Evolutionary conservation across 345 rosid genomes (phyloP), one percentile per base, ranked within the genome.

Genomic region (Salix dunnii): DNA sequence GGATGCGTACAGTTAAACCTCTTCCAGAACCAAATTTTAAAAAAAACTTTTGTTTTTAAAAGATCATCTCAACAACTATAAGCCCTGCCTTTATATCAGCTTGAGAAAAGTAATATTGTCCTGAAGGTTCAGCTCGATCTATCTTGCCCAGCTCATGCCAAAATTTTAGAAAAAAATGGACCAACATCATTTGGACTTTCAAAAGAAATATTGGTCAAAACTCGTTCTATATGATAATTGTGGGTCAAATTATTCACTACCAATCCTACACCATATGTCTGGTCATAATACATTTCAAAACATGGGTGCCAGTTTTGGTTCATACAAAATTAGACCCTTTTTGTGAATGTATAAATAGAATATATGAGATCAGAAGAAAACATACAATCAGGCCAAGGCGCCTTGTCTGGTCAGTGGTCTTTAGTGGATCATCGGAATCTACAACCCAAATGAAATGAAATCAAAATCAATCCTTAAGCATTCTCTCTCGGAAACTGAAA

Each of bases 351-450:
- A n/a, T 36, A 66, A 36, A 68, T 49, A 18, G 21, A 70, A 68
- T 23, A 66, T 5, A 66, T 23, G 55, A 18, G 30, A 36, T 8
- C 27, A 17, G 67, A 61, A 72, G 51, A 35, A 49, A 61, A 61
- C 91, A 66, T 91, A 96, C 99, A 48, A 93, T 92, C 60, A 96
- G 85, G 77, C 99, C 98, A 72, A 96, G 98, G 70, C 79, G 90
- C 83, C 97, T 91, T 11, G 98, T 93, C 83, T 96, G 98, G 77
- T 96, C 97, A 2, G 95, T 93, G 16, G 97, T 92, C 91, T 92
- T 96, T 89, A 96, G 74, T 0, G 98, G 99, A 84, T 96, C 99
- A 86, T 96, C 98, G 9, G 90, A 62, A 82, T 96, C 99, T 96
- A 88, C 84, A 74, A 13, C 14, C 72, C 43, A 74, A 75, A 20